Percentiles rank a stretch among this genome's conserved stretches.
Conservation (phyloP, 192 early-diverging fungal species). For the Backusella luteola region DNA sequence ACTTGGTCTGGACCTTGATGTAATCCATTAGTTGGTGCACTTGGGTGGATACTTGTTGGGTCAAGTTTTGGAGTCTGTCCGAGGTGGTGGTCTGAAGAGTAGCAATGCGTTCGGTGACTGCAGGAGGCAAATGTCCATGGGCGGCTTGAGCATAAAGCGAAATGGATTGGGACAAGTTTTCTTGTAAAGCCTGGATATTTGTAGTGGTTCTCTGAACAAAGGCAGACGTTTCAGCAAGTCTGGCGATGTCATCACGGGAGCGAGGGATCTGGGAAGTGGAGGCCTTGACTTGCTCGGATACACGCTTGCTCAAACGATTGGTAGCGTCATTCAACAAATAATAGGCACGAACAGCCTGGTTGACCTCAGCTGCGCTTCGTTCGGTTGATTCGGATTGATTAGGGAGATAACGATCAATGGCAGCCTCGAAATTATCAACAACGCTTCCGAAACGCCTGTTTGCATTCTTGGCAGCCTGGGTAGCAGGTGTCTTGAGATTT, state of each 20-base stretch:
- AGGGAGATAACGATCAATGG: conserved; percentile 43
- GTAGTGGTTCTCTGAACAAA: conserved; percentile 27
- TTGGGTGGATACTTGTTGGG: conserved; percentile 25
- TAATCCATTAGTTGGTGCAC: conserved; percentile 38
- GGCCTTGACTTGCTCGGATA: conserved; percentile 22
- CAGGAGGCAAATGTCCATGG: conserved; percentile 20
- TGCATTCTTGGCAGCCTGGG: conserved; percentile 46
- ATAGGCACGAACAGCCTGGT: conserved; percentile 37
- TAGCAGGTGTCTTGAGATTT: conserved; percentile 35
- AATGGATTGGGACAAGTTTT: conserved; percentile 21
- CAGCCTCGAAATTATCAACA: conserved; percentile 55
- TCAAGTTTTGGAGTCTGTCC: conserved; percentile 20
- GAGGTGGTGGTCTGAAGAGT: conserved; percentile 17
- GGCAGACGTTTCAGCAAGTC: conserved; percentile 26
- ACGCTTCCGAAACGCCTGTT: conserved; percentile 35
- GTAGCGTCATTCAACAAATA: conserved; percentile 29
- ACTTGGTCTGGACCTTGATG: conserved; percentile 45
- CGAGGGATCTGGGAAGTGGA: conserved; percentile 31
- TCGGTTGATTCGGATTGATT: background rate
- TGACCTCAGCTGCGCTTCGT: conserved; percentile 24
- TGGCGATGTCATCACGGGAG: conserved; percentile 23
- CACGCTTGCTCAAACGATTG: conserved; percentile 28
- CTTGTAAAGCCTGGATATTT: conserved; percentile 29
- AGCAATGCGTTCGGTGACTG: conserved; percentile 22
- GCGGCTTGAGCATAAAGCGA: conserved; percentile 30